phyloP scores from a whole-genome alignment of 2,329 filamentous ascomycete genomes.

The Neofusicoccum kwambonambiense region DNA sequence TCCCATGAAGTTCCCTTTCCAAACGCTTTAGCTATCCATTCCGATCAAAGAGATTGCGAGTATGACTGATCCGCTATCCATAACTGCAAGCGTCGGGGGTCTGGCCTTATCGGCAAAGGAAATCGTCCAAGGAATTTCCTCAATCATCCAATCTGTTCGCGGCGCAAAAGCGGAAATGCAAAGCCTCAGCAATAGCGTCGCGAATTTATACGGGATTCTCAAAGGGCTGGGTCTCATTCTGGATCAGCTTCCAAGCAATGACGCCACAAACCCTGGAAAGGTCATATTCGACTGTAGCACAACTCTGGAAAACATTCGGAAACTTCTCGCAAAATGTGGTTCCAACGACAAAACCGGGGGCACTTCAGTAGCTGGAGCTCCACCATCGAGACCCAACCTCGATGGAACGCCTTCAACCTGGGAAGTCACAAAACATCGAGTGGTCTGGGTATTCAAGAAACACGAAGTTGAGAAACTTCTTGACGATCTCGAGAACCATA shows the following conservation, averaged over 20 bases:
- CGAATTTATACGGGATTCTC: neutral
- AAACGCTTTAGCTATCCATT: too few species aligned
- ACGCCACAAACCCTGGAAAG: too few species aligned
- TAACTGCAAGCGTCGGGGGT: neutral
- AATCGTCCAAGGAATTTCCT: neutral
- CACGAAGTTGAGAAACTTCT: neutral
- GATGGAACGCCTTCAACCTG: neutral
- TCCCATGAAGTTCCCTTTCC: too few species aligned
- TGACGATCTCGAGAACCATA: neutral
- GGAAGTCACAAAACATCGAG: neutral
- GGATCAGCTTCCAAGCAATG: neutral
- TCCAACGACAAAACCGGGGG: neutral
- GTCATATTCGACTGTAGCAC: neutral
- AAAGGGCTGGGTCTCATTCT: neutral
- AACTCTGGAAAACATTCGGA: neutral
- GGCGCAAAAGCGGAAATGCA: neutral
- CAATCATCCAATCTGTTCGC: neutral
- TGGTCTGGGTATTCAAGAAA: neutral
- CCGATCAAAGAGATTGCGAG: too few species aligned
- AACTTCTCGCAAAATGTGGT: neutral
- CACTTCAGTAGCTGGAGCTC: too few species aligned
- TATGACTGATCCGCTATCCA: neutral
- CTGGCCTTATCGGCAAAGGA: neutral
- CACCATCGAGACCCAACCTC: too few species aligned
- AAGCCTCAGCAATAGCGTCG: neutral